Evolutionary conservation across 2,329 filamentous ascomycete species (phyloP).

Genomic region (Calonectria fujianensis): DNA sequence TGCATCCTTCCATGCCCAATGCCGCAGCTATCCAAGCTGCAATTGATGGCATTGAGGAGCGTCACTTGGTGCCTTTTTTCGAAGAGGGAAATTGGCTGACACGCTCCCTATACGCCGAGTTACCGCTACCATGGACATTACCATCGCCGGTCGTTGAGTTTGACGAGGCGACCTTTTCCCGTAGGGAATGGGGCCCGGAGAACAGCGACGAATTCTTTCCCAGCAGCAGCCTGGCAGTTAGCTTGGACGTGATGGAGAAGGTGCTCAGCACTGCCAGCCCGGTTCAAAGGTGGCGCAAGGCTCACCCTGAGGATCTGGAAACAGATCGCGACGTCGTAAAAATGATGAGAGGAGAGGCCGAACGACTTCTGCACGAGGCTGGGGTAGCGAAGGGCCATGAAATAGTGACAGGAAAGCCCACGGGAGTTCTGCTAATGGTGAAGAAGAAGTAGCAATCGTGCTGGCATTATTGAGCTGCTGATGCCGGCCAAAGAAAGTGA

Average conservation of each 20-base stretch:
- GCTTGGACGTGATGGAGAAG: constrained; percentile 61
- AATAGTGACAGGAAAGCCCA: constrained; percentile 48
- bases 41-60: constrained; percentile 61
- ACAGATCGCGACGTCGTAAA: constrained; percentile 64
- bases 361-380: constrained; percentile 56
- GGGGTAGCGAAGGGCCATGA: constrained; percentile 61
- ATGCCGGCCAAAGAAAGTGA: background rate
- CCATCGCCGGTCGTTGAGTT: constrained; percentile 60
- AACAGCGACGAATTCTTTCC: constrained; percentile 54
- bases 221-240: constrained; percentile 41
- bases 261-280: constrained; percentile 62
- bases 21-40: constrained; percentile 63
- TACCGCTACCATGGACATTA: constrained; percentile 71
- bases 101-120: constrained; percentile 62
- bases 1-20: constrained; percentile 62
- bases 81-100: constrained; percentile 65
- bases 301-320: constrained; percentile 62
- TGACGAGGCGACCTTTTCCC: constrained; percentile 60
- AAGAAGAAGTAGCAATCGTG: constrained; percentile 51
- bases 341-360: constrained; percentile 54
- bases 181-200: constrained; percentile 64
- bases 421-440: constrained; percentile 56
- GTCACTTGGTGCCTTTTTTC: constrained; percentile 62
- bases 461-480: background rate
- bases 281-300: constrained; percentile 66